phyloP scores from a whole-genome alignment of 495 filamentous ascomycete species.

The Cenococcum geophilum region DNA sequence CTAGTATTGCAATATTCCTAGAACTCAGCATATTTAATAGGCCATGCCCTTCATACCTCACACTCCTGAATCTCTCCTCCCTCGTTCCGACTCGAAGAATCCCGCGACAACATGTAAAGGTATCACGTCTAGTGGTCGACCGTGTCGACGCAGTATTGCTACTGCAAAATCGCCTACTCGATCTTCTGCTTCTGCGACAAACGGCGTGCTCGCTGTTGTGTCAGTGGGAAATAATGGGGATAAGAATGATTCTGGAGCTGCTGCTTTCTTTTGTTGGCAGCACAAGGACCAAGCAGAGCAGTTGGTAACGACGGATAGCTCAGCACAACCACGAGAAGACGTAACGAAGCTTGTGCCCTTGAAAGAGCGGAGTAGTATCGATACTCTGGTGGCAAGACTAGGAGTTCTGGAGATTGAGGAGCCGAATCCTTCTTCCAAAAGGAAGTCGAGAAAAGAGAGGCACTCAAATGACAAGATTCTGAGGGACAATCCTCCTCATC shows the following conservation, averaged over 20 bases:
- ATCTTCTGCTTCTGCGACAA: slow-evolving; percentile 25
- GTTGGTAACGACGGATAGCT: slow-evolving; percentile 24
- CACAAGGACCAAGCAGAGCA: slow-evolving; percentile 77
- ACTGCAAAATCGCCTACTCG: slow-evolving; percentile 33
- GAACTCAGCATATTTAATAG: not conserved
- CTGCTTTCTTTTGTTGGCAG: slow-evolving; percentile 80
- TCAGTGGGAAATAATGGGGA: slow-evolving; percentile 37
- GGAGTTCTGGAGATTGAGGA: slow-evolving; percentile 62
- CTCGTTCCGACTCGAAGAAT: slow-evolving; percentile 74
- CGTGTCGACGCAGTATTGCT: slow-evolving; percentile 66
- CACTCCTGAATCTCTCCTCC: slow-evolving; percentile 76
- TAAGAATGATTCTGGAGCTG: slow-evolving; percentile 40
- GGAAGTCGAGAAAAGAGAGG: slow-evolving; percentile 19
- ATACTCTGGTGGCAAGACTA: slow-evolving; percentile 72
- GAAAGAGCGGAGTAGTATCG: slow-evolving; percentile 65
- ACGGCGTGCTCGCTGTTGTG: slow-evolving; percentile 41
- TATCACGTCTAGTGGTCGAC: slow-evolving; percentile 67
- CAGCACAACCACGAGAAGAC: slow-evolving; percentile 12
- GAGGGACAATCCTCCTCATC: slow-evolving; percentile 9
- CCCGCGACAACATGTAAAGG: slow-evolving; percentile 82
- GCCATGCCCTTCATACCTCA: slow-evolving; percentile 44
- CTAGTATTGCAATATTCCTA: not conserved
- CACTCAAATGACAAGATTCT: slow-evolving; percentile 30
- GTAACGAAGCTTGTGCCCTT: slow-evolving; percentile 37
- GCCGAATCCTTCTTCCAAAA: slow-evolving; percentile 17